Conservation (phyloP, 169 alveolate species). For the Toxoplasma gondii region DNA sequence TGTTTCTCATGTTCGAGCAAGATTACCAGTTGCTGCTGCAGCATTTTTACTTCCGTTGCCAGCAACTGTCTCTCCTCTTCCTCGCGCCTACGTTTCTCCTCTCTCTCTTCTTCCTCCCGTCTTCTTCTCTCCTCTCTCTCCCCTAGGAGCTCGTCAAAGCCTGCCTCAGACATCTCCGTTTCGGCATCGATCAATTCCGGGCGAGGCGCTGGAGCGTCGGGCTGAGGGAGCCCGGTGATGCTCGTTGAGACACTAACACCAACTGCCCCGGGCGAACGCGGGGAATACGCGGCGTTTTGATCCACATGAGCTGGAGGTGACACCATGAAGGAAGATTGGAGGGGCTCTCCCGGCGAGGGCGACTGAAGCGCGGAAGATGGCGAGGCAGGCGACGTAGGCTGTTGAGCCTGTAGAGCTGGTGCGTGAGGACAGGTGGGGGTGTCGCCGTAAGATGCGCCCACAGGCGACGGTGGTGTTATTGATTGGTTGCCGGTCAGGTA, state of each 20-base stretch:
- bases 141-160: constrained; percentile 28
- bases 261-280: background rate
- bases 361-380: too few species aligned
- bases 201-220: background rate
- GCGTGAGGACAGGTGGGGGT: too few species aligned
- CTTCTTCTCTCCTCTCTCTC: background rate
- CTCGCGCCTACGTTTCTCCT: background rate
- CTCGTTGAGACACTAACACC: background rate
- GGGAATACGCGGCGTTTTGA: too few species aligned
- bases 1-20: background rate
- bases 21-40: background rate
- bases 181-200: background rate
- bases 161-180: constrained; percentile 29
- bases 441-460: too few species aligned
- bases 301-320: too few species aligned
- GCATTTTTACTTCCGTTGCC: background rate
- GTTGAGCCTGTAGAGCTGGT: too few species aligned
- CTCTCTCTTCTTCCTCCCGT: background rate
- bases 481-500: too few species aligned
- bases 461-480: too few species aligned
- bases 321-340: too few species aligned
- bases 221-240: background rate
- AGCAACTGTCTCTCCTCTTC: background rate
- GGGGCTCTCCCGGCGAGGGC: too few species aligned
- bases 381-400: too few species aligned